phyloP scores from a whole-genome alignment of 352 stramenopile genomes.

The Phytophthora pistaciae region DNA sequence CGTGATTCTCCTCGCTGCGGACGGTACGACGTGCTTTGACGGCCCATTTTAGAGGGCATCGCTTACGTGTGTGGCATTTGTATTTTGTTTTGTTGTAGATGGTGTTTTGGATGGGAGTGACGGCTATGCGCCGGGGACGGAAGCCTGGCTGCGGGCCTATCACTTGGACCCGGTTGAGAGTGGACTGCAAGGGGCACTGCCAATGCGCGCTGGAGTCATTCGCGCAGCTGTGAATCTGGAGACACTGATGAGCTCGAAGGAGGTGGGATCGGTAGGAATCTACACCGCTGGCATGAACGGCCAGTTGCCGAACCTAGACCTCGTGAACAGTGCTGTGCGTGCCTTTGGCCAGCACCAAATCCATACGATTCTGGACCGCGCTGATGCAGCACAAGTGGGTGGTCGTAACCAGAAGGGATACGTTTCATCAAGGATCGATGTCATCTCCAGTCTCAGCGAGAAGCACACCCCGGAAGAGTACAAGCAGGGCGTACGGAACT shows the following conservation, averaged over 20 bases:
- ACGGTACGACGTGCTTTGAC: conserved; percentile 45
- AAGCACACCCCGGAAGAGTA: conserved; percentile 22
- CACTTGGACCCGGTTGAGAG: conserved; percentile 59
- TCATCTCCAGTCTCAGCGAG: conserved; percentile 14
- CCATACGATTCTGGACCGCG: conserved; percentile 58
- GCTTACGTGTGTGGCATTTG: neutral
- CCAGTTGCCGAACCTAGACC: conserved; percentile 88
- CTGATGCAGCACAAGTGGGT: conserved; percentile 15
- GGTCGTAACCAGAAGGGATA: conserved; percentile 11
- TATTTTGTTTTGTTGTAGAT: conserved; percentile 43
- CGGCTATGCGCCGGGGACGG: conserved; percentile 66
- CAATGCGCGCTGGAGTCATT: conserved; percentile 82
- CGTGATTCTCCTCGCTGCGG: conserved; percentile 78
- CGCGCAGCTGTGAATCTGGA: conserved; percentile 83
- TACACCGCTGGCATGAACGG: conserved; percentile 83
- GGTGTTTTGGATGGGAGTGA: conserved; percentile 65
- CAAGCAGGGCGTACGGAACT: conserved; percentile 39
- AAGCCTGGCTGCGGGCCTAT: conserved; percentile 80
- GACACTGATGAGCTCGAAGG: conserved; percentile 39
- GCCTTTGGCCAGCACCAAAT: conserved; percentile 58
- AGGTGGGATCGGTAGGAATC: conserved; percentile 54
- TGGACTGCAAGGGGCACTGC: conserved; percentile 35
- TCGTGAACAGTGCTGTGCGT: conserved; percentile 82
- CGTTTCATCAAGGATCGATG: conserved; percentile 6
- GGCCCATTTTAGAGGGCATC: neutral